Evolutionary conservation across 116 monocot genomes (phyloP).

Genomic region (Trichopus zeylanicus): DNA sequence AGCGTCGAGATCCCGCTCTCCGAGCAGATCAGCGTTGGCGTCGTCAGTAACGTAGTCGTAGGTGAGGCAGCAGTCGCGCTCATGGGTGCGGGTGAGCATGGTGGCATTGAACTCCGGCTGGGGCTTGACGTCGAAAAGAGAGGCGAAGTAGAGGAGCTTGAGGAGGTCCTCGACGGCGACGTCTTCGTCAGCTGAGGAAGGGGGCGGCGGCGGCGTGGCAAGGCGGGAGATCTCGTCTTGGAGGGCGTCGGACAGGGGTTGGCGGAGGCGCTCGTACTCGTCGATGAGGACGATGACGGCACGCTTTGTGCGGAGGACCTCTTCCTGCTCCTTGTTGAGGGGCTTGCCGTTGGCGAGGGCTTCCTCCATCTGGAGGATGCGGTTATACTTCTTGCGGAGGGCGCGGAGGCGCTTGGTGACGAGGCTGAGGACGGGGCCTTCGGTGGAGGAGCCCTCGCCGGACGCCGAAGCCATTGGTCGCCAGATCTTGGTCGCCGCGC

Average conservation of each 20-base stretch:
- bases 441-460: constrained; percentile 6
- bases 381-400: constrained; percentile 82
- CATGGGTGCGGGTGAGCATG: constrained; percentile 77
- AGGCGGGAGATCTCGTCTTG: constrained; percentile 47
- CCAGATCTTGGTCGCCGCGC: not conserved
- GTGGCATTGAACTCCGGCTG: constrained; percentile 72
- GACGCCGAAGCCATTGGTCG: not conserved
- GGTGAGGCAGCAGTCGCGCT: constrained; percentile 79
- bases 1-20: constrained; percentile 67
- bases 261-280: constrained; percentile 74
- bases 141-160: constrained; percentile 62
- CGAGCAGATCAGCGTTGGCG: constrained; percentile 54
- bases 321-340: constrained; percentile 90
- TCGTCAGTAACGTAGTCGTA: constrained; percentile 91
- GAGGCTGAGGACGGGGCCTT: constrained; percentile 74
- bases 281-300: constrained; percentile 62
- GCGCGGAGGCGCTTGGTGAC: constrained; percentile 80
- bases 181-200: not conserved
- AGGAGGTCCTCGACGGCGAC: constrained; percentile 49
- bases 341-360: constrained; percentile 53
- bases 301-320: constrained; percentile 72
- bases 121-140: constrained; percentile 78
- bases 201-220: not conserved
- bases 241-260: constrained; percentile 55
- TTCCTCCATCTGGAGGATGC: constrained; percentile 85